Conservation (phyloP, 2,329 filamentous ascomycete species). For the Cladosporium sp. region DNA sequence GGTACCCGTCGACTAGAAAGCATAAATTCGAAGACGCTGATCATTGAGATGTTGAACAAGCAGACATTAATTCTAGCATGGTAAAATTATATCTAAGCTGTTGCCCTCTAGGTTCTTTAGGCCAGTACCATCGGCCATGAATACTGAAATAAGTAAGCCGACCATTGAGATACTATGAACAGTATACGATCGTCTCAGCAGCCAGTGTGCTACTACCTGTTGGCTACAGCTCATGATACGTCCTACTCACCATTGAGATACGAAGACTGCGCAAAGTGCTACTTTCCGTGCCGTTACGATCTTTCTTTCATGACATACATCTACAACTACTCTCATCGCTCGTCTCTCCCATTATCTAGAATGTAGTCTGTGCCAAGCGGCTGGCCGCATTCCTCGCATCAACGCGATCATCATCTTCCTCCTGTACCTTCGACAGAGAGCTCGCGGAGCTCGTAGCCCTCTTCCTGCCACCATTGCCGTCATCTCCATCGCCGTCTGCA, state of each 20-base stretch:
- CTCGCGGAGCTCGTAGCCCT: constrained; percentile 52
- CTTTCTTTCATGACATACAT: constrained; percentile 10
- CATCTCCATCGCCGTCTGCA: constrained; percentile 50
- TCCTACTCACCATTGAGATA: background rate
- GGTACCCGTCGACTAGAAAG: no score
- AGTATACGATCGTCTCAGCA: no score
- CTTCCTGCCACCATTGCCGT: constrained; percentile 49
- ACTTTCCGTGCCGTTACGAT: background rate
- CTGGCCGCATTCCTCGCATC: constrained; percentile 96
- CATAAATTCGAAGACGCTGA: no score
- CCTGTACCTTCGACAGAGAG: constrained; percentile 62
- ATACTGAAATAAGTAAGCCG: no score
- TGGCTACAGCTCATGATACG: background rate
- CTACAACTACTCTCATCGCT: background rate
- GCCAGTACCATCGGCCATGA: no score
- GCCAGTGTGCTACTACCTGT: no score
- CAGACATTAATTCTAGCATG: no score
- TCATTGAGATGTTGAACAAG: no score
- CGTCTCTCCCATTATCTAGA: constrained; percentile 52
- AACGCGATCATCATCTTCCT: constrained; percentile 90
- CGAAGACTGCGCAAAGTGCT: no score
- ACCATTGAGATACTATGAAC: no score
- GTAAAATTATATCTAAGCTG: no score
- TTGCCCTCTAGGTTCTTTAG: no score
- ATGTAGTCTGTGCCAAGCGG: constrained; percentile 89